These are phyloP conservation scores for Paramecium caudatum DNA, from an alignment of 73 alveolate genomes.

Conservation along the genomic window DNA sequence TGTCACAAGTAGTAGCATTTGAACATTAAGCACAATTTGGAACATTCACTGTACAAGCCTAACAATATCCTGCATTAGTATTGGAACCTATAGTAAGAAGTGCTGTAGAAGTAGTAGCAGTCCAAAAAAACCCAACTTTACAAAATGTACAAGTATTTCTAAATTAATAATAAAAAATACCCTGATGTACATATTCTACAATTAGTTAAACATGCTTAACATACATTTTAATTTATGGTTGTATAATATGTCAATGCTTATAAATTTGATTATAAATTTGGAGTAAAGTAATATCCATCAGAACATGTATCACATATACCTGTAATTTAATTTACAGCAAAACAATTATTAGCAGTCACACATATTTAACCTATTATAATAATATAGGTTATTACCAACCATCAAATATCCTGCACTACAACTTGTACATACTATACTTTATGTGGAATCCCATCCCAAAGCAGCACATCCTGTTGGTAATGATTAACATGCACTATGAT, in stretches of 20 bases:
- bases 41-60: background rate
- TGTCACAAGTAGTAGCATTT: background rate
- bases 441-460: background rate
- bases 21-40: background rate
- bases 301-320: slow-evolving; percentile 44
- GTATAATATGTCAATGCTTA: background rate
- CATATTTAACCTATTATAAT: slow-evolving; percentile 2
- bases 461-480: background rate
- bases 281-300: slow-evolving; percentile 5
- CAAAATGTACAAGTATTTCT: background rate
- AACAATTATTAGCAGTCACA: background rate
- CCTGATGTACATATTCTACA: slow-evolving; percentile 43
- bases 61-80: background rate
- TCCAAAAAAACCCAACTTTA: background rate
- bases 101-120: background rate
- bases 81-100: background rate
- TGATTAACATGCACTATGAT: too few relatives aligned
- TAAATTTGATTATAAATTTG: background rate
- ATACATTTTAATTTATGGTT: background rate
- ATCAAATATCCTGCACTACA: background rate
- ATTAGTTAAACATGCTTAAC: background rate
- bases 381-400: background rate
- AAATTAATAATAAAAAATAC: background rate
- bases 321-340: background rate
- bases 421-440: background rate